A percentile compares a stretch with the other conserved stretches of the same genome.
These are phyloP conservation scores for Cryomyces minteri DNA, from an alignment of 495 filamentous ascomycete genomes.

Conservation along the genomic window DNA sequence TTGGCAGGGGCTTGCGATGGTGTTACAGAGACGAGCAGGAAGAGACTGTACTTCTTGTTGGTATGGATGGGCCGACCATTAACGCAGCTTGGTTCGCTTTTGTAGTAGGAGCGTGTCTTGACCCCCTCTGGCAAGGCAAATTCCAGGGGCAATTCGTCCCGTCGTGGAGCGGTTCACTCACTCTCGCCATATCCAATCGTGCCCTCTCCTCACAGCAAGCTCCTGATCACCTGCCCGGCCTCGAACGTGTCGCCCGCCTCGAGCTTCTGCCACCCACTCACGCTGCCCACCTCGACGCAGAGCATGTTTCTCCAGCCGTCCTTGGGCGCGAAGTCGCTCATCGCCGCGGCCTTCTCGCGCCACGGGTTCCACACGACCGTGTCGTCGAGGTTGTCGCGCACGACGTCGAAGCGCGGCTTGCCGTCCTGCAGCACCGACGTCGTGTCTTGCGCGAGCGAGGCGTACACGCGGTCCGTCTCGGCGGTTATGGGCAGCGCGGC, in stretches of 20 bases:
- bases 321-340: slow-evolving; percentile 77
- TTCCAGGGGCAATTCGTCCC: no score
- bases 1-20: no score
- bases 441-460: slow-evolving; percentile 23
- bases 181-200: no score
- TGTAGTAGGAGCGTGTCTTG: no score
- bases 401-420: slow-evolving; percentile 45
- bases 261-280: slow-evolving; percentile 61
- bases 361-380: slow-evolving; percentile 98
- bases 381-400: slow-evolving; percentile 63
- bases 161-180: no score
- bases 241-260: slow-evolving; percentile 81
- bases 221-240: slow-evolving; percentile 57
- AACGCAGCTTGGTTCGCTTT: no score
- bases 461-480: slow-evolving; percentile 74
- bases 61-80: no score
- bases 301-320: slow-evolving; percentile 83
- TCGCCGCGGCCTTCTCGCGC: slow-evolving; percentile 59
- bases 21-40: no score
- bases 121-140: no score
- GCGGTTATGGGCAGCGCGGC: slow-evolving; percentile 38
- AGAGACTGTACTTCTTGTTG: no score
- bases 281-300: slow-evolving; percentile 80
- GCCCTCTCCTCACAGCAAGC: no score
- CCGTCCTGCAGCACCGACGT: slow-evolving; percentile 41